Conservation (phyloP, 768 basidiomycete genomes). For the Leucocoprinus sp. region DNA sequence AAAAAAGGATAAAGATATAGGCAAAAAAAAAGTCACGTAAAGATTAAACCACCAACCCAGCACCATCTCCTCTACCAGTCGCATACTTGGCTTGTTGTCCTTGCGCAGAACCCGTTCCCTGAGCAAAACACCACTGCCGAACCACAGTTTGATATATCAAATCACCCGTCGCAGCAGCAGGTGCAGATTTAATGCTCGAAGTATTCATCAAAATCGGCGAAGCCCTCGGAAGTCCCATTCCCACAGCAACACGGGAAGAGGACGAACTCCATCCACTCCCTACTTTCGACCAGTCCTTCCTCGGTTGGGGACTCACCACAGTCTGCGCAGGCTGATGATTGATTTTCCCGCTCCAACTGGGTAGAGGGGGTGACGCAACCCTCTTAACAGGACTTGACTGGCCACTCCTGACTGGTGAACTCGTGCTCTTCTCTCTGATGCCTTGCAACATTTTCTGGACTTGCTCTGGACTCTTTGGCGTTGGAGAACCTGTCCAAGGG, state of each 20-base stretch:
- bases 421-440: slow-evolving; percentile 22
- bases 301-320: slow-evolving; percentile 3
- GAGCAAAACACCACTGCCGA: slow-evolving; percentile 62
- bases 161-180: slow-evolving; percentile 16
- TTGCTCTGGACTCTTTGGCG: not conserved
- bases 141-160: slow-evolving; percentile 53
- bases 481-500: not conserved
- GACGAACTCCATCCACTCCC: slow-evolving; percentile 8
- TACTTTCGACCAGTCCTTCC: slow-evolving; percentile 4
- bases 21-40: not conserved
- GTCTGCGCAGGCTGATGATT: not conserved
- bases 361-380: not conserved
- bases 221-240: not conserved
- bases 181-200: not conserved
- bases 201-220: not conserved
- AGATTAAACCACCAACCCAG: slow-evolving; percentile 1
- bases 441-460: slow-evolving; percentile 13
- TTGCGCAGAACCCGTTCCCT: slow-evolving; percentile 21
- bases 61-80: not conserved
- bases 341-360: not conserved
- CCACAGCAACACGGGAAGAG: too few species aligned
- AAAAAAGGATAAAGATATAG: too few species aligned
- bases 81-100: not conserved
- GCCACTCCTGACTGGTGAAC: slow-evolving; percentile 4
- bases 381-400: slow-evolving; percentile 6